A percentile compares a stretch with the other conserved stretches of the same genome.
Conservation (phyloP, 257 asterid species). For the Sherardia arvensis region DNA sequence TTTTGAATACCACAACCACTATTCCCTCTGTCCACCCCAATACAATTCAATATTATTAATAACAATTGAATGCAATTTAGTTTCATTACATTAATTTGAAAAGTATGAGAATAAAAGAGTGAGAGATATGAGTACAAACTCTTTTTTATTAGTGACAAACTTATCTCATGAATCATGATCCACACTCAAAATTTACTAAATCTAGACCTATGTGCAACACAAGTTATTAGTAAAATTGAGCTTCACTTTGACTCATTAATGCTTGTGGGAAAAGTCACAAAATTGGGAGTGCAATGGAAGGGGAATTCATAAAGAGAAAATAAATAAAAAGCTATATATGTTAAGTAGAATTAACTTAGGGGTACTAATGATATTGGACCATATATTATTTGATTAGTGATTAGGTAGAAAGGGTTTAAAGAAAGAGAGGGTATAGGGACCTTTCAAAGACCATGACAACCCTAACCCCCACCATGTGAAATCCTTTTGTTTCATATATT, state of each 20-base stretch:
- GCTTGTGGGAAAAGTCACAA: slow-evolving; percentile 2
- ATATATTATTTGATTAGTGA: slow-evolving; percentile 22
- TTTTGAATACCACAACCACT: too few species aligned
- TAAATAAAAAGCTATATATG: slow-evolving; percentile 3
- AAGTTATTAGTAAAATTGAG: not conserved
- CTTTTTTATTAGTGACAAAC: too few species aligned
- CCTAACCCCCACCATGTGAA: slow-evolving; percentile 39
- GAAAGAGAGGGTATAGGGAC: slow-evolving; percentile 14
- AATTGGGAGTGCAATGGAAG: not conserved
- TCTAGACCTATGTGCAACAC: not conserved
- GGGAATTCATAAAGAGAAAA: not conserved
- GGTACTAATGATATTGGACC: slow-evolving; percentile 26
- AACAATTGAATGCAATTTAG: too few species aligned
- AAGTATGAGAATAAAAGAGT: too few species aligned
- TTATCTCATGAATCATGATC: not conserved
- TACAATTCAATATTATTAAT: too few species aligned
- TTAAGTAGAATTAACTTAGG: slow-evolving; percentile 4
- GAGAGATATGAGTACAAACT: too few species aligned
- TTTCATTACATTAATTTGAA: too few species aligned
- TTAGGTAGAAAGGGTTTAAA: slow-evolving; percentile 34
- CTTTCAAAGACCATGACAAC: slow-evolving; percentile 22
- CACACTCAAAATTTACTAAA: slow-evolving; percentile 1
- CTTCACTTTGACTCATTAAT: not conserved
- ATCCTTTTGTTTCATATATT: slow-evolving; percentile 11
- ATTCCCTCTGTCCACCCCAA: too few species aligned